Conservation (phyloP, 176 grass and related monocot genomes). For the Juncus effusus region DNA sequence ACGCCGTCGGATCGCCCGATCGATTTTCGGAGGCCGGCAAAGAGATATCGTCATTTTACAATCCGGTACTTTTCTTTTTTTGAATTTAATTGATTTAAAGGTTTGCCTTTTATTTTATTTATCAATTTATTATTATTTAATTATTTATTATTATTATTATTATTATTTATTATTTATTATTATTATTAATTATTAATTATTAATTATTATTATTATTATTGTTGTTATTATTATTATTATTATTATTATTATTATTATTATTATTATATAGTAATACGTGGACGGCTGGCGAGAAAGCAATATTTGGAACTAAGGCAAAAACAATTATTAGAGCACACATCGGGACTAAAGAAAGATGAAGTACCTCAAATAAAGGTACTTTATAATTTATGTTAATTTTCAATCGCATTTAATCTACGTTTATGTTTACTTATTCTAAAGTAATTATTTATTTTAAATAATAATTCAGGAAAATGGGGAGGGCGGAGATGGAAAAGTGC, state of each 20-base stretch:
- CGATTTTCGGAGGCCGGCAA: conserved; percentile 42
- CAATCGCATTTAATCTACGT: too few species aligned
- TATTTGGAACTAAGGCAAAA: conserved; percentile 42
- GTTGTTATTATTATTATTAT: conserved; percentile 3
- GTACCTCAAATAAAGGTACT: conserved; percentile 26
- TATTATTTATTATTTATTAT: conserved; percentile 11
- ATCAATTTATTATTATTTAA: conserved; percentile 25
- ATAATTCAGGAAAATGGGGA: conserved; percentile 16
- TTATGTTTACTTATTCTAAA: conserved; percentile 10
- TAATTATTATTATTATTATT: neutral
- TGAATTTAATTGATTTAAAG: conserved; percentile 15
- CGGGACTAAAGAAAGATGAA: conserved; percentile 21
- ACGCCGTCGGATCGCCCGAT: conserved; percentile 44
- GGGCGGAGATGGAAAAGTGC: conserved; percentile 46
- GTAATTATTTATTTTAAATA: neutral
- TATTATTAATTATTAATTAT: too few species aligned
- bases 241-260: neutral
- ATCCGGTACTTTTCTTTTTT: conserved; percentile 49
- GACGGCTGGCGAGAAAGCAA: conserved; percentile 62
- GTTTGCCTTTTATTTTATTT: conserved; percentile 11
- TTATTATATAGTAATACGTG: conserved; percentile 53
- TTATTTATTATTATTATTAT: conserved; percentile 1
- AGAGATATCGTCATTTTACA: conserved; percentile 70
- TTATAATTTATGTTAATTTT: neutral
- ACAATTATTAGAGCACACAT: conserved; percentile 26